Base-by-base conservation (phyloP, 1,284 basidiomycete genomes). In the Leccinum cinnamomeum region DNA sequence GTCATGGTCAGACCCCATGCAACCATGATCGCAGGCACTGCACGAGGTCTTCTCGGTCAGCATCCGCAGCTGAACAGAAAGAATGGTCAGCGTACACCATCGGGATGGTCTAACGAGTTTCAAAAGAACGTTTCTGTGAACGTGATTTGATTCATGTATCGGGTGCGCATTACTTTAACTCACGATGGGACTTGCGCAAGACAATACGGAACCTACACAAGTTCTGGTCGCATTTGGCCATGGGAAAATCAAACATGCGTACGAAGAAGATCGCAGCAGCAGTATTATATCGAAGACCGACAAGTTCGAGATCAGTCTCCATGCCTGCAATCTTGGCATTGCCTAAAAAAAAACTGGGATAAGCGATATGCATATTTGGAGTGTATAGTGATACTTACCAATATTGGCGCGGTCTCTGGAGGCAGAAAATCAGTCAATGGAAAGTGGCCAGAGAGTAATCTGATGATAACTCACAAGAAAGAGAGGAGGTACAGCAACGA, bases 231-330 rank as follows among this genome's bases (percentile, higher is more conserved):
- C 11, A 14, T 23, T 6, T 14, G 12, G 6, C 3, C 10, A 18
- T 18, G 7, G 23, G 6, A 5, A 41, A 54, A 53, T 39, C 7
- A 48, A 53, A 50, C n/a, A 41, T 56, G 10, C 79, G 16, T 60
- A 82, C 81, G 61, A 82, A 82, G 66, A 82, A 82, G 25, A 80
- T 75, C 1, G 80, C 81, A 5, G 80, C 77, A 50, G 78, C 75
- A 33, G 74, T 74, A 58, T 82, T 82, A 60, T 82, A 82, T 60
- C 72, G 76, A 23, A 81, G 67, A 25, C 81, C 78, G 7, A 70
- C 66, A 58, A 80, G 66, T 20, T 78, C 11, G 18, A 77, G 68
- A 62, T 82, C 81, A 16, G 61, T 65, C 5, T 72, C 72, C 79
- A 82, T 80, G 20, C 78, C 77, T 10, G 78, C 78, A 18, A 79